Conservation (phyloP, 768 basidiomycete genomes). For the Suillus fuscotomentosus region DNA sequence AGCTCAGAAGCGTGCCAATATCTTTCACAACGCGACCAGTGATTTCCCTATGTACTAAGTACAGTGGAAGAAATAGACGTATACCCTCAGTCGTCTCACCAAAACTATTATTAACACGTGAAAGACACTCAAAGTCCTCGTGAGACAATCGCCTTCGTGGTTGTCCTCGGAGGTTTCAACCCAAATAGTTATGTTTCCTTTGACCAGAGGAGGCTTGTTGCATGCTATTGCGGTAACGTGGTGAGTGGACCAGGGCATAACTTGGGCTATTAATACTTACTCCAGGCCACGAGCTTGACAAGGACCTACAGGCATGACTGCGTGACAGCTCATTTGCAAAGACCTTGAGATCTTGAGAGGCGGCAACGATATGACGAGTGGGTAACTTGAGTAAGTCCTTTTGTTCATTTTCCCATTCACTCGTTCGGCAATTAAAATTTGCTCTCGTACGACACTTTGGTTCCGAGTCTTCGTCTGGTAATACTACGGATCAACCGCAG, state of each 20-base stretch:
- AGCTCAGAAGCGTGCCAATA: constrained; percentile 39
- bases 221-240: constrained; percentile 29
- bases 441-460: not conserved
- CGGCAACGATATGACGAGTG: not conserved
- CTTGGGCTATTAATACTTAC: not conserved
- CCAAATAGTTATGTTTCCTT: constrained; percentile 49
- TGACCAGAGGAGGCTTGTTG: constrained; percentile 52
- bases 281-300: no score
- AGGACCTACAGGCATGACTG: constrained; percentile 43
- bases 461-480: not conserved
- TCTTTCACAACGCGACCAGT: constrained; percentile 44
- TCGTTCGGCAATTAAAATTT: not conserved
- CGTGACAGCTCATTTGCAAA: not conserved
- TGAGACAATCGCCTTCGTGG: constrained; percentile 54
- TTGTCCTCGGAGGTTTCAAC: constrained; percentile 61
- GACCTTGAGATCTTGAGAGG: not conserved
- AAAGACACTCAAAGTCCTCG: constrained; percentile 56
- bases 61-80: constrained; percentile 1
- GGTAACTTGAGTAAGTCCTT: not conserved
- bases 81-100: constrained; percentile 7
- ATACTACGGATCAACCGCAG: not conserved
- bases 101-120: not conserved
- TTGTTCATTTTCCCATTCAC: not conserved
- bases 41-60: constrained; percentile 42
- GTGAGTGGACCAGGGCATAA: not conserved